phyloP scores from a whole-genome alignment of 257 asterid genomes.

The Scutellaria minor region DNA sequence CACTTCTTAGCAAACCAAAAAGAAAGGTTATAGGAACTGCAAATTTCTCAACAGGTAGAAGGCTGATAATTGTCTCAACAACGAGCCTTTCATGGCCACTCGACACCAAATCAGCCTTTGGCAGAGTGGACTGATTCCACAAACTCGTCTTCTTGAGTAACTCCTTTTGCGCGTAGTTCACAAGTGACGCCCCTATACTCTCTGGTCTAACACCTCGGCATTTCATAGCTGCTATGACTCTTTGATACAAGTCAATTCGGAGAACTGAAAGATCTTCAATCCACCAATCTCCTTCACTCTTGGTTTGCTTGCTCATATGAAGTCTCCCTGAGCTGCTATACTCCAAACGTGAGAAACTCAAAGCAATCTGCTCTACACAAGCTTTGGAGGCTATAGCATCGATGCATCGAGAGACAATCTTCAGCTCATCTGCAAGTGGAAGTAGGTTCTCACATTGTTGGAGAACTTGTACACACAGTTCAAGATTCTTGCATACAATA shows the following conservation, averaged over 20 bases:
- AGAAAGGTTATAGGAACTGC: constrained; percentile 75
- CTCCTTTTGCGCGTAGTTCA: constrained; percentile 78
- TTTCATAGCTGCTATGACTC: constrained; percentile 83
- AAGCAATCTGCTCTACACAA: constrained; percentile 92
- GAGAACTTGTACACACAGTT: constrained; percentile 77
- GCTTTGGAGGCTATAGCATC: constrained; percentile 91
- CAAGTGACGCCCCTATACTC: constrained; percentile 86
- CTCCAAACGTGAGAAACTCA: constrained; percentile 85
- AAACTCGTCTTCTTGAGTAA: constrained; percentile 61
- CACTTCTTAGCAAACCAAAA: constrained; percentile 78
- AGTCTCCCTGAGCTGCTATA: constrained; percentile 91
- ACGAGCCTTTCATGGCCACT: constrained; percentile 61
- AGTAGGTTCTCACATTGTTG: constrained; percentile 75
- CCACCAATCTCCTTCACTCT: constrained; percentile 89
- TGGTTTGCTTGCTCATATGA: constrained; percentile 78
- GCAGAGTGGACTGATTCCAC: constrained; percentile 41
- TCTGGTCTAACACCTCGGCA: constrained; percentile 95
- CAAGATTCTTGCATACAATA: constrained; percentile 73
- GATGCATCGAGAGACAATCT: constrained; percentile 61
- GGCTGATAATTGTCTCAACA: constrained; percentile 75
- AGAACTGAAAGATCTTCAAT: constrained; percentile 78
- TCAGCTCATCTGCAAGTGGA: constrained; percentile 82
- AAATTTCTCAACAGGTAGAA: constrained; percentile 78
- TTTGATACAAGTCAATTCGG: constrained; percentile 63
- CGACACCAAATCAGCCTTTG: constrained; percentile 38